phyloP scores from a whole-genome alignment of 257 asterid genomes.

The Nicotiana tomentosiformis region DNA sequence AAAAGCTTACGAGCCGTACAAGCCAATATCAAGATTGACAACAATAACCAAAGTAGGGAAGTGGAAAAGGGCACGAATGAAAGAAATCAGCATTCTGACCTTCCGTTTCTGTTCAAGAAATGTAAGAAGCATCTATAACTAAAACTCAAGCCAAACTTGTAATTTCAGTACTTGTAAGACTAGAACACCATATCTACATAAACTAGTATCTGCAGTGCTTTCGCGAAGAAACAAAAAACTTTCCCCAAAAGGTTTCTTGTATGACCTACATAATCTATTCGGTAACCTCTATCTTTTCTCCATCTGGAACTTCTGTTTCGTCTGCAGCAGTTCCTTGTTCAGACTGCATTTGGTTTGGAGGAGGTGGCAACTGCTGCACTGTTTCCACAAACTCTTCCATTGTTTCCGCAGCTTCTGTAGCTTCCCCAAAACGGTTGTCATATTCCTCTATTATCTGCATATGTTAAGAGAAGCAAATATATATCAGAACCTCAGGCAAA shows the following conservation, averaged over 20 bases:
- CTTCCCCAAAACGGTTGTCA: slow-evolving; percentile 41
- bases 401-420: slow-evolving; percentile 28
- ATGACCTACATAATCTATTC: neutral
- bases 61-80: neutral
- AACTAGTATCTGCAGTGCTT: neutral
- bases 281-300: neutral
- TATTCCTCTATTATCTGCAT: slow-evolving; percentile 54
- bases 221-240: neutral
- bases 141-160: neutral
- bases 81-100: neutral
- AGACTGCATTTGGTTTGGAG: slow-evolving; percentile 29
- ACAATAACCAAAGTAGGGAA: neutral
- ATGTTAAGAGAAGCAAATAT: neutral
- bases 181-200: neutral
- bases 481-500: neutral
- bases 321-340: slow-evolving; percentile 18
- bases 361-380: slow-evolving; percentile 44
- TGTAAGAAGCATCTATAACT: neutral
- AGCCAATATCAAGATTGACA: neutral
- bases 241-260: neutral
- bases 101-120: neutral
- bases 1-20: neutral
- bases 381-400: slow-evolving; percentile 33
- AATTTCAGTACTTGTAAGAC: neutral
- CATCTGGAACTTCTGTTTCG: slow-evolving; percentile 17